Conservation (phyloP, 306 rosid species). For the Erythrophleum fordii region DNA sequence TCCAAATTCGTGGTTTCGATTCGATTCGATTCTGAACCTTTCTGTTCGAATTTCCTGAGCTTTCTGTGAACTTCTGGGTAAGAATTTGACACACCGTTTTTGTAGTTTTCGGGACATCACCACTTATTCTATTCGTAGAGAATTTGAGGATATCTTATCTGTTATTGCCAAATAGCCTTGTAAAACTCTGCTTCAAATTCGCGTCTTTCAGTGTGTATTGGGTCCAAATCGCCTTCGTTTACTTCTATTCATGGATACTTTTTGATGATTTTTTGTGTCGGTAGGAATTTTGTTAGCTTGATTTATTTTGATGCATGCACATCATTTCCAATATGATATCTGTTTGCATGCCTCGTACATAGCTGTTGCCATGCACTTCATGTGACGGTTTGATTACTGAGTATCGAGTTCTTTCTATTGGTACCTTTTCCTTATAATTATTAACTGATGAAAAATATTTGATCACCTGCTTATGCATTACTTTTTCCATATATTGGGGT, state of each 20-base stretch:
- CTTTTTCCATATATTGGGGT: not conserved
- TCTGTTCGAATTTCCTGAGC: conserved; percentile 27
- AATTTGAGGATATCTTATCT: not conserved
- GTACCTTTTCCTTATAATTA: not conserved
- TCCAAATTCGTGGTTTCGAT: conserved; percentile 39
- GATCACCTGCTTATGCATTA: conserved; percentile 6
- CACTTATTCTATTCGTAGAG: not conserved
- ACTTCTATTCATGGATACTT: conserved; percentile 18
- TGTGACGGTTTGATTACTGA: conserved; percentile 35
- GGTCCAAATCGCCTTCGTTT: conserved; percentile 37
- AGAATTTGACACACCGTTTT: conserved; percentile 46
- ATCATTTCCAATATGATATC: conserved; percentile 9
- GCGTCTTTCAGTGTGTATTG: conserved; percentile 3
- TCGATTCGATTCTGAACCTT: conserved; percentile 49
- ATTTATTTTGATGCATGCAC: not conserved
- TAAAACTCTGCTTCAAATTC: conserved; percentile 5
- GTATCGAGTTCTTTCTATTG: conserved; percentile 30
- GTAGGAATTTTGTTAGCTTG: conserved; percentile 23
- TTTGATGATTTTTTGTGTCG: conserved; percentile 18
- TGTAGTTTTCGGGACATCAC: not conserved
- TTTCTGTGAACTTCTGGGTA: conserved; percentile 43
- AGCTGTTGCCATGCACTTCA: not conserved
- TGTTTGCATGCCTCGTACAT: conserved; percentile 26
- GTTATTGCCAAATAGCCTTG: conserved; percentile 26
- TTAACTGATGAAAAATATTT: conserved; percentile 1